phyloP scores from a whole-genome alignment of 2,329 filamentous ascomycete species.

The Penicillium vulpinum region DNA sequence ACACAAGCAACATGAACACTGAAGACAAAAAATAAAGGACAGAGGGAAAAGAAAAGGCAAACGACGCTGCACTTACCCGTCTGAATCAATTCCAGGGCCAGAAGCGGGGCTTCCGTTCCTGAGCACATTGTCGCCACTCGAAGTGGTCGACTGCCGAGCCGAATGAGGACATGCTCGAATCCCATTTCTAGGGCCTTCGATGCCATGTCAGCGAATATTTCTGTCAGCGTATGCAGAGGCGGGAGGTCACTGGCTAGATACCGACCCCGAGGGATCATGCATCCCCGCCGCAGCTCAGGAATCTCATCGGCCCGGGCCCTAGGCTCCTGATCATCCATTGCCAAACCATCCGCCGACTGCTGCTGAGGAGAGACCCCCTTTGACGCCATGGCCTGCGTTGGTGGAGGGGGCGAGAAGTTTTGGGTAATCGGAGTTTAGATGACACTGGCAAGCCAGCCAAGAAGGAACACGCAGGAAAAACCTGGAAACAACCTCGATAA shows the following conservation, averaged over 20 bases:
- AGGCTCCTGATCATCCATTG: background rate
- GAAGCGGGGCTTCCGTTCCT: slow-evolving; percentile 72
- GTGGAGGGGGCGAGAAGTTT: background rate
- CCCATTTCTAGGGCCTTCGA: slow-evolving; percentile 23
- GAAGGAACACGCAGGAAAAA: background rate
- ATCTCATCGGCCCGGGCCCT: slow-evolving; percentile 12
- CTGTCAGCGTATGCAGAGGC: slow-evolving; percentile 28
- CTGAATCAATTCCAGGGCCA: slow-evolving; percentile 62
- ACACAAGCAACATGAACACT: background rate
- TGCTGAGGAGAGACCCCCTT: background rate
- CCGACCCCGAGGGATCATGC: background rate
- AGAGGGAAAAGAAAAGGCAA: background rate
- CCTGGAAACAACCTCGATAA: background rate
- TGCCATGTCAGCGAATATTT: slow-evolving; percentile 33
- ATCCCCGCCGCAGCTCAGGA: slow-evolving; percentile 25
- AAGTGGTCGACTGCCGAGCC: slow-evolving; percentile 44
- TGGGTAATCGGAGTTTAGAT: background rate
- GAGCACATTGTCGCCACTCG: slow-evolving; percentile 73
- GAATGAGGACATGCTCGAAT: slow-evolving; percentile 49
- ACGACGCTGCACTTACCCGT: slow-evolving; percentile 38
- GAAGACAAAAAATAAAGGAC: background rate
- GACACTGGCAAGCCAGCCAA: background rate
- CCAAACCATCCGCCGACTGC: background rate
- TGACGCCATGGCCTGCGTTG: background rate
- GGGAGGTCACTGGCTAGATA: slow-evolving; percentile 25